These are phyloP conservation scores for Malassezia slooffiae DNA, from an alignment of 1,284 basidiomycete species.

Conservation along the genomic window DNA sequence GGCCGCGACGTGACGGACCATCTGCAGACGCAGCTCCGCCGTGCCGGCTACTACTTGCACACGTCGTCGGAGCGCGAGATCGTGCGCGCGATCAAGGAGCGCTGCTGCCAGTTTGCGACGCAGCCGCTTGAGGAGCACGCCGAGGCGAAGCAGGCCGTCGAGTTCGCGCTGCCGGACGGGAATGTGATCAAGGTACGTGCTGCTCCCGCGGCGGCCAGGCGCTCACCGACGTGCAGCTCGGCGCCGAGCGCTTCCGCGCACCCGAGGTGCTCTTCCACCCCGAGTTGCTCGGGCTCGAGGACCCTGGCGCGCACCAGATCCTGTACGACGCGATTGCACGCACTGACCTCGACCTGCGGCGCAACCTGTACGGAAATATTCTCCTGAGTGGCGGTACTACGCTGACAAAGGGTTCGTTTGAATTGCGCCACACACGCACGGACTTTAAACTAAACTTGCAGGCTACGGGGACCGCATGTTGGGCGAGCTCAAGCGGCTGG, in stretches of 20 bases:
- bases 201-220: too few relatives aligned
- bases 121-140: constrained; percentile 92
- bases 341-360: constrained; percentile 67
- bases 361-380: constrained; percentile 89
- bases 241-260: constrained; percentile 86
- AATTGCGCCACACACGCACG: background rate
- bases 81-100: constrained; percentile 94
- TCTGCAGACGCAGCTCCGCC: constrained; percentile 82
- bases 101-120: constrained; percentile 85
- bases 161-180: constrained; percentile 89
- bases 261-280: constrained; percentile 98
- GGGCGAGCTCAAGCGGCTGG: constrained; percentile 88
- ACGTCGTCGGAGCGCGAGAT: constrained; percentile 96
- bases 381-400: constrained; percentile 95
- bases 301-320: constrained; percentile 92
- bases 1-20: constrained; percentile 92
- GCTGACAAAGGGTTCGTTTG: constrained; percentile 38
- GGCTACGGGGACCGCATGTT: constrained; percentile 83
- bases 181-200: constrained; percentile 70
- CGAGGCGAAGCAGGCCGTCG: constrained; percentile 59
- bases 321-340: constrained; percentile 50
- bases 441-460: too few relatives aligned
- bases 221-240: constrained; percentile 55
- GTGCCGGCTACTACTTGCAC: constrained; percentile 85
- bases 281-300: constrained; percentile 88